Evolutionary conservation across 148 eudicot genomes (phyloP).

Genomic region (Nepenthes gracilis): DNA sequence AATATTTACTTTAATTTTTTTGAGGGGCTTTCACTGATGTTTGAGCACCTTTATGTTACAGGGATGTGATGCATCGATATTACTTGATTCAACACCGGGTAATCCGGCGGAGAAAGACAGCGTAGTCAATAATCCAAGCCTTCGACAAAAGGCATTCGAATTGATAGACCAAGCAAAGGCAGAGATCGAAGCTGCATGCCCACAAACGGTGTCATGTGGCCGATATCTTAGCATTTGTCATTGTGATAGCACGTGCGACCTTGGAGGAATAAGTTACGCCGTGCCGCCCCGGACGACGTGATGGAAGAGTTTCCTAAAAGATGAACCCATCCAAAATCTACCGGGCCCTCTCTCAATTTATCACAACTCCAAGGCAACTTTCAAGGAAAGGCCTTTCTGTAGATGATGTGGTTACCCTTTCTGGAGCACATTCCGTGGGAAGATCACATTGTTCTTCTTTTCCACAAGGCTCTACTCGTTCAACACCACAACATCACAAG

Average conservation of each 20-base stretch:
- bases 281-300: conserved; percentile 6
- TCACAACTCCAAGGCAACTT: conserved; percentile 1
- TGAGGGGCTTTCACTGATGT: too few relatives aligned
- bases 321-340: conserved; percentile 1
- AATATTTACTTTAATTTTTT: background rate
- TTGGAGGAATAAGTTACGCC: conserved; percentile 3
- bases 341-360: background rate
- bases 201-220: conserved; percentile 6
- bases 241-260: background rate
- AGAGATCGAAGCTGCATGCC: conserved; percentile 3
- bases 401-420: conserved; percentile 4
- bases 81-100: conserved; percentile 6
- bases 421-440: conserved; percentile 7
- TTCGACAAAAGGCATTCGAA: conserved; percentile 2
- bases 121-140: background rate
- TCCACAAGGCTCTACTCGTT: background rate
- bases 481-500: conserved; percentile 4
- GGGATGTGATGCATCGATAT: conserved; percentile 10
- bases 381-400: background rate
- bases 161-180: conserved; percentile 5
- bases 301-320: background rate
- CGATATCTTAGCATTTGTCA: conserved; percentile 6
- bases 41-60: background rate
- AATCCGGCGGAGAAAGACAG: conserved; percentile 7
- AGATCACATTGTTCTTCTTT: conserved; percentile 4